Evolutionary conservation across 768 basidiomycete species (phyloP).

Genomic region (Rhizopogon vesiculosus): DNA sequence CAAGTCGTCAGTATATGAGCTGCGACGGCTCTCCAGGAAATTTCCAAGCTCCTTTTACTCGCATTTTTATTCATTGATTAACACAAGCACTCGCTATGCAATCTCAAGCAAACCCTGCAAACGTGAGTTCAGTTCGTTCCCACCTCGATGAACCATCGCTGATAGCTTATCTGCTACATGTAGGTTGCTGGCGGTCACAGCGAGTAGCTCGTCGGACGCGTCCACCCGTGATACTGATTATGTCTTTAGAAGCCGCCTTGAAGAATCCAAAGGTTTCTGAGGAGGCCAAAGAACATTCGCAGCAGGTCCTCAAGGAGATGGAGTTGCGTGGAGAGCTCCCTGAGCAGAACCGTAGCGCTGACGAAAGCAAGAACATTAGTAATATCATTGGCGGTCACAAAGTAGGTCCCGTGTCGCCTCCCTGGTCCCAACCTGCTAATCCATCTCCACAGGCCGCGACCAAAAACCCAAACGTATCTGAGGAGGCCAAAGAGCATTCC

Average conservation of each 20-base stretch:
- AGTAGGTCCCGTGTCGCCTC: conserved; percentile 1
- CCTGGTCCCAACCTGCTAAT: neutral
- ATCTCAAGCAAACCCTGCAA: conserved; percentile 8
- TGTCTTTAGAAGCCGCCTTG: conserved; percentile 16
- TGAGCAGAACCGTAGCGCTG: conserved; percentile 5
- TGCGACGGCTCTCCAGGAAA: too few species aligned
- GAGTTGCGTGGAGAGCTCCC: conserved; percentile 8
- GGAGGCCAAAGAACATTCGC: conserved; percentile 18
- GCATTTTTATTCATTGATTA: too few species aligned
- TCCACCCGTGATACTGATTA: neutral
- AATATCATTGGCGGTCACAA: conserved; percentile 20
- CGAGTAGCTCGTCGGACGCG: neutral
- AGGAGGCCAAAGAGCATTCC: conserved; percentile 13
- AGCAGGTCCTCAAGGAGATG: conserved; percentile 21
- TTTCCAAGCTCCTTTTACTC: too few species aligned
- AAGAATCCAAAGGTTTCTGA: conserved; percentile 21
- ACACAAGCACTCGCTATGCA: too few species aligned
- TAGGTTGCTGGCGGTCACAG: conserved; percentile 15
- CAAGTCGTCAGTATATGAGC: too few species aligned
- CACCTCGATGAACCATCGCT: neutral
- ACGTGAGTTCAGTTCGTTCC: conserved; percentile 7
- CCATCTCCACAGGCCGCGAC: conserved; percentile 9
- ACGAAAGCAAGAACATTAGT: conserved; percentile 7
- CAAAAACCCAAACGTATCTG: conserved; percentile 18
- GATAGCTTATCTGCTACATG: neutral